Conservation (phyloP, 768 basidiomycete species). For the Pleurotus salmoneostramineus region DNA sequence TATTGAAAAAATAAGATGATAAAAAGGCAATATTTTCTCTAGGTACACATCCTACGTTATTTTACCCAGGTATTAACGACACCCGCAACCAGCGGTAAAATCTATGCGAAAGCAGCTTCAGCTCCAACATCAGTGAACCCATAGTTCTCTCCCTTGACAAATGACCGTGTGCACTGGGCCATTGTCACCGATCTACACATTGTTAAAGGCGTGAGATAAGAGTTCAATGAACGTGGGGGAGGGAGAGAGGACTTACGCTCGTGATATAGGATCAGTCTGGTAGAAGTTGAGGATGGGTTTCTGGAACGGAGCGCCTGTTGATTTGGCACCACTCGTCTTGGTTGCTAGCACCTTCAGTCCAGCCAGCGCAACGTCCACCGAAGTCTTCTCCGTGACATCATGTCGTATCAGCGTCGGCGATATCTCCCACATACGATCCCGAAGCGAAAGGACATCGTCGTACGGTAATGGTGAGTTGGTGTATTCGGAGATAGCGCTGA, state of each 20-base stretch:
- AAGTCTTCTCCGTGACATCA: constrained; percentile 75
- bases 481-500: constrained; percentile 85
- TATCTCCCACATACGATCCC: constrained; percentile 96
- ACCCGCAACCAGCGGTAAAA: neutral
- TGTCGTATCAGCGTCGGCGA: constrained; percentile 87
- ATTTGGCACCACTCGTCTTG: constrained; percentile 49
- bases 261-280: constrained; percentile 91
- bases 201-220: neutral
- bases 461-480: constrained; percentile 82
- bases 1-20: too few relatives aligned
- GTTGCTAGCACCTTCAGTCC: constrained; percentile 62
- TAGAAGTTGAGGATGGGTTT: constrained; percentile 93
- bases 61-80: too few relatives aligned
- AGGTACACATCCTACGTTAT: too few relatives aligned
- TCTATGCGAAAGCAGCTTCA: constrained; percentile 38
- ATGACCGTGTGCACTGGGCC: constrained; percentile 90
- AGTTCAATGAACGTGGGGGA: neutral
- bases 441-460: constrained; percentile 76
- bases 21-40: too few relatives aligned
- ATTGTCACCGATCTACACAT: constrained; percentile 80
- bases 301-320: constrained; percentile 56
- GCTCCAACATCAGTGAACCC: constrained; percentile 47
- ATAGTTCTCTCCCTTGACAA: constrained; percentile 71
- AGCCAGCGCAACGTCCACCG: constrained; percentile 61
- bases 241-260: constrained; percentile 61